phyloP scores from a whole-genome alignment of 139 green algal genomes.

The Coelastrella sp. region DNA sequence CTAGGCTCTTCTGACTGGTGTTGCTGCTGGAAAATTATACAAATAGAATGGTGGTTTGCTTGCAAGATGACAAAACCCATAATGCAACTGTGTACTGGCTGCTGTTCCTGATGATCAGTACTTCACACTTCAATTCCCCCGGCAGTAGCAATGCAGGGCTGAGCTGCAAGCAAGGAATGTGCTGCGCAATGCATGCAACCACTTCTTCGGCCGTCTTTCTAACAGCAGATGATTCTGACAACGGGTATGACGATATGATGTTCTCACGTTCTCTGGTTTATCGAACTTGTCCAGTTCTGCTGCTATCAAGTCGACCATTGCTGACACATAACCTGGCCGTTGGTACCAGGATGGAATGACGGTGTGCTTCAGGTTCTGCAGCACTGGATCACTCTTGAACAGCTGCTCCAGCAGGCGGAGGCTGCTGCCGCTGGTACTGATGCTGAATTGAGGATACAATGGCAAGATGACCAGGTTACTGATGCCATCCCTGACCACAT shows the following conservation, averaged over 20 bases:
- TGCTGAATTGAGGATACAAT: constrained; percentile 97
- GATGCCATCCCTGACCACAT: constrained; percentile 59
- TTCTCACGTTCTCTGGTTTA: constrained; percentile 14
- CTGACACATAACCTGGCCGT: constrained; percentile 90
- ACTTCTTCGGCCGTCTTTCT: no score
- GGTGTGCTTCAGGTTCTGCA: constrained; percentile 82
- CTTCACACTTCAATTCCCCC: no score
- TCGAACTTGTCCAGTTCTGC: constrained; percentile 78
- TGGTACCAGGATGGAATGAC: constrained; percentile 87
- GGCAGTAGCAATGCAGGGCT: no score
- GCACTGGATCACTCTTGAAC: constrained; percentile 64
- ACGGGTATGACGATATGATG: neutral
- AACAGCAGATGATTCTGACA: neutral
- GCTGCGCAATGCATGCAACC: no score
- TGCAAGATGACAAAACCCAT: no score
- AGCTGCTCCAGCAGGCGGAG: constrained; percentile 93
- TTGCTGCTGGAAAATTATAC: no score
- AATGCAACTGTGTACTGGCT: no score
- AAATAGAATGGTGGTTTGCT: no score
- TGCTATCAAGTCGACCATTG: constrained; percentile 96
- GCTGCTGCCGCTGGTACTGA: constrained; percentile 92
- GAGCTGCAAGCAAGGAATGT: no score
- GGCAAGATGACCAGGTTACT: constrained; percentile 86
- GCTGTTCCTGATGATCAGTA: no score
- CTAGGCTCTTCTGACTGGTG: no score